Base-by-base conservation (phyloP, 306 rosid genomes). In the Cyclanthera cordifolia region DNA sequence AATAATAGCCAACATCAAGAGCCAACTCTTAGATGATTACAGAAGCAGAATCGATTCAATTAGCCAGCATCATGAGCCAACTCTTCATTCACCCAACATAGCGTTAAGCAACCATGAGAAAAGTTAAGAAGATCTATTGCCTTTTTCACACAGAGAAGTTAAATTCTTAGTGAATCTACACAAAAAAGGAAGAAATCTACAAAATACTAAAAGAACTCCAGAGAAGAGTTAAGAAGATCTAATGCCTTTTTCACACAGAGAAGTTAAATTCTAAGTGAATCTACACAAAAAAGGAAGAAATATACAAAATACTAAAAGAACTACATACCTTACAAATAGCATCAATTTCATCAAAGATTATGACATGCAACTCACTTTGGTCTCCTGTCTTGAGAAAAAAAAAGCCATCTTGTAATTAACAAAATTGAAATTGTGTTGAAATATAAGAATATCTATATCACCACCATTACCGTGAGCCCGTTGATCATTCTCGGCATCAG, bases 401-500 rank as follows among this genome's bases (percentile, higher is more conserved):
- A 65, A 39, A 65, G 71, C 73, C 73, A 64, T 68, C 25, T 67
- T 73, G 59, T 37, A 45, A 57, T 77, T 48, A 78, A 61, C 73
- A 68, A 72, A 28, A 43, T 69, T 59, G 55, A 69, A 72, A 80
- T 72, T 70, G 73, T 30, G 20, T 53, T 30, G 39, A 64, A 69
- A 65, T 67, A 73, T 54, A 27, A 49, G 23, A 67, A 65, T 48
- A 70, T 27, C 32, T 7, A 30, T 80, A 61, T 76, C 71, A 54
- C 77, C 78, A 27, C 41, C 16, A 45, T 83, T 79, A 86, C 99
- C 99, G 51, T 23, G 85, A 75, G 84, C 39, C 81, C 85, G 87
- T 76, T 93, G 97, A 72, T 93, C 99, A 67, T 83, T 88, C 80
- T 93, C 99, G 59, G 99, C 99, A 88, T 93, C 99, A 48, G 97